These are phyloP conservation scores for Aspergillus novoparasiticus DNA, from an alignment of 2,329 filamentous ascomycete species.

Conservation along the genomic window DNA sequence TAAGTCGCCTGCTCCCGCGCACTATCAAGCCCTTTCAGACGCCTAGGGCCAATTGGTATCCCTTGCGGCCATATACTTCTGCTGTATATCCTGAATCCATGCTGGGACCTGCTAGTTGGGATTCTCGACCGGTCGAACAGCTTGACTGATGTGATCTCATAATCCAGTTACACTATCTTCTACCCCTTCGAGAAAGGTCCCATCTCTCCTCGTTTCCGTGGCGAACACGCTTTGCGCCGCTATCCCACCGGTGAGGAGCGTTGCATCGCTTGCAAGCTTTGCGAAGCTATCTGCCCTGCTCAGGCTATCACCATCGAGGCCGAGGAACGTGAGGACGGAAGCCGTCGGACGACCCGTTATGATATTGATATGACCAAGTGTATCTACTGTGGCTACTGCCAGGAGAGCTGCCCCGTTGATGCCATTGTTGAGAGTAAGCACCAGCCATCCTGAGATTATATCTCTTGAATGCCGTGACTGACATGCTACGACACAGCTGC, in stretches of 20 bases:
- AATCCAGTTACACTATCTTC: conserved; percentile 88
- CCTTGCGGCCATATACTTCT: neutral
- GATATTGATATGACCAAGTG: conserved; percentile 99
- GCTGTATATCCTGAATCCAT: neutral
- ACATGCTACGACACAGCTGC: conserved; percentile 50
- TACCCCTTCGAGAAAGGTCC: conserved; percentile 99
- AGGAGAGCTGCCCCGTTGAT: conserved; percentile 98
- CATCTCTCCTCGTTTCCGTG: conserved; percentile 96
- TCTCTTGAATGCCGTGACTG: neutral
- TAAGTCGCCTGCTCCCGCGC: conserved; percentile 58
- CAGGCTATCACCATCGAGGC: conserved; percentile 99
- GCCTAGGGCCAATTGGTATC: neutral
- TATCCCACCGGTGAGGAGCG: conserved; percentile 98
- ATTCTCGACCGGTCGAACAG: neutral
- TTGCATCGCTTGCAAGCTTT: conserved; percentile 99
- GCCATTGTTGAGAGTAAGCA: conserved; percentile 75
- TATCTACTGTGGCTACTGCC: conserved; percentile 99
- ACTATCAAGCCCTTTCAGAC: neutral
- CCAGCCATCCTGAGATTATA: conserved; percentile 21
- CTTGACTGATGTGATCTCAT: conserved; percentile 5
- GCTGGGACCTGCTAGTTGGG: neutral
- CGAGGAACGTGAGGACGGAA: conserved; percentile 95
- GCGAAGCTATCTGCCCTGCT: conserved; percentile 96
- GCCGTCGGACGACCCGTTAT: conserved; percentile 92
- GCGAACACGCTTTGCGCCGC: conserved; percentile 92